phyloP scores from a whole-genome alignment of 495 filamentous ascomycete genomes.

The Darksidea phi region DNA sequence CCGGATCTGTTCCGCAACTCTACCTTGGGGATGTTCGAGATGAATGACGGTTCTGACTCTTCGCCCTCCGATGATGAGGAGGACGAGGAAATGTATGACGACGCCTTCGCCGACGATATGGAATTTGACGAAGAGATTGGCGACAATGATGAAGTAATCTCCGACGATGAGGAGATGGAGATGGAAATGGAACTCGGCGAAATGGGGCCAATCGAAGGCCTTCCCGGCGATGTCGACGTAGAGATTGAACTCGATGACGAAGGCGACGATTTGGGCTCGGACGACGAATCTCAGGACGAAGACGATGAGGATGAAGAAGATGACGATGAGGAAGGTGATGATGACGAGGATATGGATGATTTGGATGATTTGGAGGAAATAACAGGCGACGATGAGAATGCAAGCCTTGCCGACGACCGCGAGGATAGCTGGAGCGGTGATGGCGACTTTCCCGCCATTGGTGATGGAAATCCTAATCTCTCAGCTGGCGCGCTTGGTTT shows the following conservation, averaged over 20 bases:
- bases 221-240: slow-evolving; percentile 75
- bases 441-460: slow-evolving; percentile 51
- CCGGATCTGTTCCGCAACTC: slow-evolving; percentile 97
- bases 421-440: slow-evolving; percentile 65
- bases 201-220: slow-evolving; percentile 82
- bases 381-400: slow-evolving; percentile 46
- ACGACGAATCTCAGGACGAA: slow-evolving; percentile 64
- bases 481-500: slow-evolving; percentile 25
- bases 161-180: slow-evolving; percentile 80
- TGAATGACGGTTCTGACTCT: slow-evolving; percentile 65
- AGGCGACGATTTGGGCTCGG: slow-evolving; percentile 60
- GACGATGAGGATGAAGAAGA: slow-evolving; percentile 60
- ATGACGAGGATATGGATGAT: slow-evolving; percentile 38
- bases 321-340: slow-evolving; percentile 57
- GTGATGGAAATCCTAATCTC: slow-evolving; percentile 23
- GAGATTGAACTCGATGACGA: slow-evolving; percentile 82
- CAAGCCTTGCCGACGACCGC: slow-evolving; percentile 43
- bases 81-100: slow-evolving; percentile 46
- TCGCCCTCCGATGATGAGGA: slow-evolving; percentile 65
- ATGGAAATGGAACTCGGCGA: slow-evolving; percentile 52
- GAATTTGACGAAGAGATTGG: slow-evolving; percentile 76
- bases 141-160: slow-evolving; percentile 75
- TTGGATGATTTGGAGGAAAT: slow-evolving; percentile 52
- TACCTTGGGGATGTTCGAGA: slow-evolving; percentile 90
- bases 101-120: slow-evolving; percentile 80